A percentile compares a stretch with the other conserved stretches of the same genome.
Evolutionary conservation across 2,329 filamentous ascomycete genomes (phyloP).

Genomic region (Hypoxylon sp.): DNA sequence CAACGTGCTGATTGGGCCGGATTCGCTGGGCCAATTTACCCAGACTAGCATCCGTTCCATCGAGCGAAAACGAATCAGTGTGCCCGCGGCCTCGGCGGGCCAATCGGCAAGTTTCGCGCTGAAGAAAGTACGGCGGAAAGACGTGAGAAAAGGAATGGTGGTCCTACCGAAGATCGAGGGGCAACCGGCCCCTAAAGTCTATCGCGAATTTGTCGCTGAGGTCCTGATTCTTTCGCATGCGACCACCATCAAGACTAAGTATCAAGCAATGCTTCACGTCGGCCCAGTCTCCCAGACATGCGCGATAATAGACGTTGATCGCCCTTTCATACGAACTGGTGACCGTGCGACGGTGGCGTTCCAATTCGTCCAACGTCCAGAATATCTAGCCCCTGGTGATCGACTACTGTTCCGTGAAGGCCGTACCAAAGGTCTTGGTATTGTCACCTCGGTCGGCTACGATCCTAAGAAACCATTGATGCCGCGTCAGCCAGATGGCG

Average conservation of each 20-base stretch:
- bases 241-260: conserved; percentile 96
- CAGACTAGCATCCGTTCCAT: conserved; percentile 91
- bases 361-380: conserved; percentile 92
- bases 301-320: conserved; percentile 96
- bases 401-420: conserved; percentile 94
- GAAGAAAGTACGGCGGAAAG: conserved; percentile 87
- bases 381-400: conserved; percentile 91
- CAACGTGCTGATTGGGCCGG: conserved; percentile 87
- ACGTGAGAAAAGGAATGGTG: conserved; percentile 98
- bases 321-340: conserved; percentile 93
- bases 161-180: conserved; percentile 87
- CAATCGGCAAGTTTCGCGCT: conserved; percentile 94
- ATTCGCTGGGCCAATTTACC: conserved; percentile 90
- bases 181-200: conserved; percentile 77
- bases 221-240: conserved; percentile 96
- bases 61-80: conserved; percentile 91
- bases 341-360: conserved; percentile 96
- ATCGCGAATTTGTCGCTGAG: conserved; percentile 83
- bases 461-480: conserved; percentile 71
- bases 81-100: conserved; percentile 89
- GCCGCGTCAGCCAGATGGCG: conserved; percentile 37
- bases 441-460: conserved; percentile 93
- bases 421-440: conserved; percentile 93
- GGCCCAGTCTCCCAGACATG: conserved; percentile 96
- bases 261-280: conserved; percentile 98